Evolutionary conservation across 2,329 filamentous ascomycete genomes (phyloP).

Genomic region (Penicillium frequentans): DNA sequence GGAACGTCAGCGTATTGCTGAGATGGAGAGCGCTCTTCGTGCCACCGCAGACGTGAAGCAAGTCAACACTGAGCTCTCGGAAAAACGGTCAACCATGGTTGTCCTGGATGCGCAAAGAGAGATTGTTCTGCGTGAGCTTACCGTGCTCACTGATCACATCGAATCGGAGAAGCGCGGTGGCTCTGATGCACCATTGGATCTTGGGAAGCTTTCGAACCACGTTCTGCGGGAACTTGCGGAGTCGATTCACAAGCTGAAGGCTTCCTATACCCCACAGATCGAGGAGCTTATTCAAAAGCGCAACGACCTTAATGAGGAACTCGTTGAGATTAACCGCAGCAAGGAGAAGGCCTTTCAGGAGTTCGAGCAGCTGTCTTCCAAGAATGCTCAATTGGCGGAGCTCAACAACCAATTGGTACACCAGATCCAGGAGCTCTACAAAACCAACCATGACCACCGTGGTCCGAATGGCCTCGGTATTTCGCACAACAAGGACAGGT

Average conservation of each 20-base stretch:
- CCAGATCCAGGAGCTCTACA: slow-evolving; percentile 91
- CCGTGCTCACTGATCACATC: slow-evolving; percentile 84
- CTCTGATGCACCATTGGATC: slow-evolving; percentile 74
- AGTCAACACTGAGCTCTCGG: slow-evolving; percentile 81
- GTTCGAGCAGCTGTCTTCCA: slow-evolving; percentile 90
- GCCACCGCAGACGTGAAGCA: slow-evolving; percentile 65
- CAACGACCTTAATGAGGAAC: slow-evolving; percentile 81
- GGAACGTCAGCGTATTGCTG: slow-evolving; percentile 81
- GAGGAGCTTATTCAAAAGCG: slow-evolving; percentile 89
- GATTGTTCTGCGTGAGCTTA: slow-evolving; percentile 89
- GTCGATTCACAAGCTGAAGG: slow-evolving; percentile 69
- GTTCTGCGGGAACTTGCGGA: slow-evolving; percentile 64
- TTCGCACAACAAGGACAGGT: slow-evolving; percentile 54
- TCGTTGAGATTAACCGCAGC: slow-evolving; percentile 75
- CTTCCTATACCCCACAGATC: slow-evolving; percentile 71
- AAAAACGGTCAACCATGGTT: slow-evolving; percentile 94
- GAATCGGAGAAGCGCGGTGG: slow-evolving; percentile 81
- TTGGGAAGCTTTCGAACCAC: slow-evolving; percentile 66
- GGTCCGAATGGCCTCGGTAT: slow-evolving; percentile 61
- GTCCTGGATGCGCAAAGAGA: slow-evolving; percentile 92
- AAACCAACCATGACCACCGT: slow-evolving; percentile 57
- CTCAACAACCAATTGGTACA: slow-evolving; percentile 95
- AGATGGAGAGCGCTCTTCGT: slow-evolving; percentile 65
- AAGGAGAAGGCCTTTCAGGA: slow-evolving; percentile 93
- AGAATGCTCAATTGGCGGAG: slow-evolving; percentile 90